phyloP scores from a whole-genome alignment of 164 flowering plant species.

The Berberis vulgaris region DNA sequence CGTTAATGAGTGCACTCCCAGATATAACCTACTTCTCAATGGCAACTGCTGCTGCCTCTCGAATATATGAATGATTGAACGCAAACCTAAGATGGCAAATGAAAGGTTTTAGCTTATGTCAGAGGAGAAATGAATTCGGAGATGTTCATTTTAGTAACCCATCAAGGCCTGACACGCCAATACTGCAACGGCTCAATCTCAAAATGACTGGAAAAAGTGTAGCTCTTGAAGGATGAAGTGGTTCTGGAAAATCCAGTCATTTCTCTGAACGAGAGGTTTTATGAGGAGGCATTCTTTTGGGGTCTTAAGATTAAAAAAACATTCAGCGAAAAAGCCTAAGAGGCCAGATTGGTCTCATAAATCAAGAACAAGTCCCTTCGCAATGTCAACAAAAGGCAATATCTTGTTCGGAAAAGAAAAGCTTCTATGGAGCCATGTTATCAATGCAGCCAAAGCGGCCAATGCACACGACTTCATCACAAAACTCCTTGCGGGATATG shows the following conservation, averaged over 20 bases:
- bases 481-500: slow-evolving; percentile 24
- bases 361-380: slow-evolving; percentile 37
- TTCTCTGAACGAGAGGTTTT: slow-evolving; percentile 32
- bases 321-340: slow-evolving; percentile 32
- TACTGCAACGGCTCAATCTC: slow-evolving; percentile 23
- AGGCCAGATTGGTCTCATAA: slow-evolving; percentile 32
- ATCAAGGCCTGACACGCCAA: slow-evolving; percentile 22
- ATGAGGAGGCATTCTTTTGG: slow-evolving; percentile 37
- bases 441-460: slow-evolving; percentile 24
- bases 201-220: slow-evolving; percentile 26
- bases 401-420: slow-evolving; percentile 28
- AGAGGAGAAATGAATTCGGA: slow-evolving; percentile 9
- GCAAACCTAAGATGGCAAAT: slow-evolving; percentile 14
- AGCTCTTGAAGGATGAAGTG: slow-evolving; percentile 28
- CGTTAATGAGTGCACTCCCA: slow-evolving; percentile 18
- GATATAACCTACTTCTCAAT: slow-evolving; percentile 10
- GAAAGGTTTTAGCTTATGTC: slow-evolving; percentile 15
- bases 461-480: slow-evolving; percentile 37
- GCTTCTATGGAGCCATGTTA: background rate
- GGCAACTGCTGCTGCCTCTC: slow-evolving; percentile 17
- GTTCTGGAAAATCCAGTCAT: slow-evolving; percentile 19
- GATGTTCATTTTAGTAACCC: slow-evolving; percentile 14
- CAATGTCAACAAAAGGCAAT: slow-evolving; percentile 32
- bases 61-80: slow-evolving; percentile 21
- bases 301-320: slow-evolving; percentile 19